Evolutionary conservation across 2,329 filamentous ascomycete species (phyloP).

Genomic region (Tolypocladium endophyticum): DNA sequence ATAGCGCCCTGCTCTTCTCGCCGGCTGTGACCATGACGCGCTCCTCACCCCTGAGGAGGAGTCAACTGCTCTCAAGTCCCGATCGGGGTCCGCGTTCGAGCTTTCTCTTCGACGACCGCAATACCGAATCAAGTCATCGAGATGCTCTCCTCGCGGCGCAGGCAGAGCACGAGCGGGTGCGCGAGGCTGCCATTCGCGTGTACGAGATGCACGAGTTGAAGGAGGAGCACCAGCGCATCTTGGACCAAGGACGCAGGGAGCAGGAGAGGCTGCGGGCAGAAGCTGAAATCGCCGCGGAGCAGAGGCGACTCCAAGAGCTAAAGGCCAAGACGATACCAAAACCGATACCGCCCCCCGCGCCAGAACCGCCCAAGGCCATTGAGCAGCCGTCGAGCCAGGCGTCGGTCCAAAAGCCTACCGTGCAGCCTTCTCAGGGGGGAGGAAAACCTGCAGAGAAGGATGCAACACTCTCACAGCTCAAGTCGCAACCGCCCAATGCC

Average conservation of each 20-base stretch:
- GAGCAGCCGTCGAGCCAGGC: conserved; percentile 4
- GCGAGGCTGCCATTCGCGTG: conserved; percentile 36
- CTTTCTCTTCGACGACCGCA: conserved; percentile 51
- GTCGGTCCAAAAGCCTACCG: conserved; percentile 3
- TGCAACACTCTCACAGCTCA: conserved; percentile 1
- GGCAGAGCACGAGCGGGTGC: conserved; percentile 55
- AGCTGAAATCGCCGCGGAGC: conserved; percentile 33
- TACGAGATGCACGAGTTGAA: conserved; percentile 36
- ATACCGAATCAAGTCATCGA: conserved; percentile 52
- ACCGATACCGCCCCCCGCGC: conserved; percentile 26
- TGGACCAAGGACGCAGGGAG: conserved; percentile 33
- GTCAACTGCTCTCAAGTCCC: conserved; percentile 29
- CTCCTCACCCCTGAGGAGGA: conserved; percentile 29
- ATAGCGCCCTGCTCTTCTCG: conserved; percentile 7
- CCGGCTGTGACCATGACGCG: conserved; percentile 25
- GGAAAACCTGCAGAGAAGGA: conserved; percentile 7
- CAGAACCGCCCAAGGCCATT: conserved; percentile 12
- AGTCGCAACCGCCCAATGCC: not conserved
- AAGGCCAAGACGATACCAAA: conserved; percentile 33
- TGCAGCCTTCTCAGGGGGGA: conserved; percentile 1
- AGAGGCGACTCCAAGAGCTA: conserved; percentile 36
- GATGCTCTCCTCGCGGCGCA: conserved; percentile 57
- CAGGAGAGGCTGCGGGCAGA: conserved; percentile 34
- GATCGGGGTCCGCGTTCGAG: conserved; percentile 40
- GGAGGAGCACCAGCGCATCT: conserved; percentile 31